phyloP scores from a whole-genome alignment of 352 stramenopile genomes.

The Globisporangium cystogenes region DNA sequence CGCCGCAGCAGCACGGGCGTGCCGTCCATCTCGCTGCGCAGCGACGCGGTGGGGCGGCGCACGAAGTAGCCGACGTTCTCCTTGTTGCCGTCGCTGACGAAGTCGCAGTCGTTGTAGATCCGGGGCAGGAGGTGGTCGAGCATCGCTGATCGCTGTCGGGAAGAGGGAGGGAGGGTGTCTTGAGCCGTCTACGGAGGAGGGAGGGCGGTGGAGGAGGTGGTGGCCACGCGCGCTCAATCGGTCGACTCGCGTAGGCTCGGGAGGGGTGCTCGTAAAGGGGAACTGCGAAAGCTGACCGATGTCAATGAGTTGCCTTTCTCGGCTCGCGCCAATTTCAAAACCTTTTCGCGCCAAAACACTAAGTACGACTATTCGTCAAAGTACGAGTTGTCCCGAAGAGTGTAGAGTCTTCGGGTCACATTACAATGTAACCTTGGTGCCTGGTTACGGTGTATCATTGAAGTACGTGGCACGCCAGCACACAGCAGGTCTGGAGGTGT shows the following conservation, averaged over 20 bases:
- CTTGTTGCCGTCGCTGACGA: constrained; percentile 51
- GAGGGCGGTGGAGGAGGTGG: background rate
- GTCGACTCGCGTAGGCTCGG: background rate
- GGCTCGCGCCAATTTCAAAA: too few relatives aligned
- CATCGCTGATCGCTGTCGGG: constrained; percentile 14
- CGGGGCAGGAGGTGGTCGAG: constrained; percentile 36
- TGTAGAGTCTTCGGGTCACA: too few relatives aligned
- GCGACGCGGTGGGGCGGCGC: constrained; percentile 18
- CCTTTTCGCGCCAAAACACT: too few relatives aligned
- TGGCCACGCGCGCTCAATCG: background rate
- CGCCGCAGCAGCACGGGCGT: constrained; percentile 9
- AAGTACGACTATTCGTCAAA: too few relatives aligned
- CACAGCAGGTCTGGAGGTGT: too few relatives aligned
- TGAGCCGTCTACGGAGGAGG: background rate
- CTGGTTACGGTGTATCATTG: too few relatives aligned
- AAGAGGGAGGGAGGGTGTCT: background rate
- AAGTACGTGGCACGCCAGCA: too few relatives aligned
- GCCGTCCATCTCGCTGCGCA: constrained; percentile 8
- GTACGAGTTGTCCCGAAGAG: too few relatives aligned
- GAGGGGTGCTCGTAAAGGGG: background rate
- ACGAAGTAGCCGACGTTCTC: constrained; percentile 65
- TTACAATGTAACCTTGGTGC: too few relatives aligned
- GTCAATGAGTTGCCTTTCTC: background rate
- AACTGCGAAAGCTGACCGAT: too few relatives aligned
- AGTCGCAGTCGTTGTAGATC: constrained; percentile 33